Evolutionary conservation across 2,329 filamentous ascomycete species (phyloP).

Genomic region (Fusarium circinatum): DNA sequence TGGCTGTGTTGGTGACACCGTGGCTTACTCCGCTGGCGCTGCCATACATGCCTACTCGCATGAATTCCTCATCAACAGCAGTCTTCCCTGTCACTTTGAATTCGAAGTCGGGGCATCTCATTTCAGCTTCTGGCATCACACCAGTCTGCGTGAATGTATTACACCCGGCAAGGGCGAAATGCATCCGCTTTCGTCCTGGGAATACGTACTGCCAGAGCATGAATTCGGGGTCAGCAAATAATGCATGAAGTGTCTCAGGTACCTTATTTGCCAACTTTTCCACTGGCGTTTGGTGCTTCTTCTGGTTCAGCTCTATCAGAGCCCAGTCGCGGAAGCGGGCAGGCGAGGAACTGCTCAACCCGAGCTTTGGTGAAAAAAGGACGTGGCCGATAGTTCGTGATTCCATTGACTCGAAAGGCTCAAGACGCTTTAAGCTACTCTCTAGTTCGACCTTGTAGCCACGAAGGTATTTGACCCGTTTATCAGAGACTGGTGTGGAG

Average conservation of each 20-base stretch:
- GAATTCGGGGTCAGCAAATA: not conserved
- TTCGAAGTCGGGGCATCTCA: not conserved
- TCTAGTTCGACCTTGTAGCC: fast-evolving
- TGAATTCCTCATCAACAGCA: not conserved
- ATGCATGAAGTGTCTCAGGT: not conserved
- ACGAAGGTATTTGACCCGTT: fast-evolving
- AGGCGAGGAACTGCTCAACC: fast-evolving
- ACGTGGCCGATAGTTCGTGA: not conserved
- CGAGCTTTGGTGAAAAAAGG: not conserved
- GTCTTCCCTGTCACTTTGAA: fast-evolving
- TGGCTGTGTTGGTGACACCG: not conserved
- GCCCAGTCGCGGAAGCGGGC: not conserved
- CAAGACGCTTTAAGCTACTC: fast-evolving
- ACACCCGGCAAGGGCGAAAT: fast-evolving
- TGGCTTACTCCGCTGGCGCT: not conserved
- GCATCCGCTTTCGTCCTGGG: not conserved
- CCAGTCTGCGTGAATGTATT: not conserved
- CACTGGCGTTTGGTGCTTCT: not conserved
- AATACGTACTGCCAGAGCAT: fast-evolving
- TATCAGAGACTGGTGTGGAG: fast-evolving
- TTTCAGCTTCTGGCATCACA: not conserved
- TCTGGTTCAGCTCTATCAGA: not conserved
- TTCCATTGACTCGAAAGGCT: not conserved
- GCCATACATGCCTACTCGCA: not conserved
- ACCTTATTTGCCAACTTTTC: fast-evolving